Evolutionary conservation across 148 eudicot genomes (phyloP).

Genomic region (Arbutus unedo): DNA sequence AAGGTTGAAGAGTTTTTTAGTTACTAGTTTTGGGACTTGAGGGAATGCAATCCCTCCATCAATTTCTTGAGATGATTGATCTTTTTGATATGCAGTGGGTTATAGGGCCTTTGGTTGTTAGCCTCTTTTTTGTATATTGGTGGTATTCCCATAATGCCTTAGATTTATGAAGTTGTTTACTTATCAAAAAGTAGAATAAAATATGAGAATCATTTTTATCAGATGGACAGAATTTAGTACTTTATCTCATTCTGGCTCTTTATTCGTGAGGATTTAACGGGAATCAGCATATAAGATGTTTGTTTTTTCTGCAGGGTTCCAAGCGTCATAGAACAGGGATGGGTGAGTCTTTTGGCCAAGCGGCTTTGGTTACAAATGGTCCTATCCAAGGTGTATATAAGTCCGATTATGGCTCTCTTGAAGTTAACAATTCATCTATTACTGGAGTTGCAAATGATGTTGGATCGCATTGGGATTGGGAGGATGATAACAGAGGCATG

Average conservation of each 20-base stretch:
- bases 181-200: not conserved
- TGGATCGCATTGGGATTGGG: conserved; percentile 84
- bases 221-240: not conserved
- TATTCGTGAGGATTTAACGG: not conserved
- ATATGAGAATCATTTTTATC: not conserved
- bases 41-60: not conserved
- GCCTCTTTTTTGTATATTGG: not conserved
- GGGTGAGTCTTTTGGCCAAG: conserved; percentile 60
- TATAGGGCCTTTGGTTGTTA: not conserved
- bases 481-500: conserved; percentile 82
- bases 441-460: conserved; percentile 59
- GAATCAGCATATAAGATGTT: not conserved
- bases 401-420: conserved; percentile 40
- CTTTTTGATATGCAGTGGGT: not conserved
- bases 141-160: not conserved
- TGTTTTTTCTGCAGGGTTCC: conserved; percentile 61
- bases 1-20: not conserved
- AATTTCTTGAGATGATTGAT: not conserved
- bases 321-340: conserved; percentile 75
- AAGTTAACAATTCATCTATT: conserved; percentile 48
- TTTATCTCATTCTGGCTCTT: not conserved
- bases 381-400: conserved; percentile 41
- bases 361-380: conserved; percentile 48
- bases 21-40: not conserved
- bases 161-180: not conserved